phyloP scores from a whole-genome alignment of 1,284 basidiomycete genomes.

The Melampsora americana region DNA sequence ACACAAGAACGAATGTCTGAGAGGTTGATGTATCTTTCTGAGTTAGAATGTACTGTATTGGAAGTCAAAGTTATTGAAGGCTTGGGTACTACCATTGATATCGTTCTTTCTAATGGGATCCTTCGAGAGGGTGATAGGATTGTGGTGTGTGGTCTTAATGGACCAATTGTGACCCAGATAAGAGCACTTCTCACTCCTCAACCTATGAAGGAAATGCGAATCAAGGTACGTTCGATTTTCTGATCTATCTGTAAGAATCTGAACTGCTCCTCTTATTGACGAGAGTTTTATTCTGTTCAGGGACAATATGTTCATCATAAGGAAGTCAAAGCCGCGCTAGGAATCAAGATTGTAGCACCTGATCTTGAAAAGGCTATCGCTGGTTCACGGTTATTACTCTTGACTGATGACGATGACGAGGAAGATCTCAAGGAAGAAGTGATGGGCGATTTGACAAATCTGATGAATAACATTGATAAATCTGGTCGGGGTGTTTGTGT shows the following conservation, averaged over 20 bases:
- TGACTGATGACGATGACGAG: constrained; percentile 91
- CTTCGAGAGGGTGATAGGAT: constrained; percentile 90
- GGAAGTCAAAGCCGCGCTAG: constrained; percentile 94
- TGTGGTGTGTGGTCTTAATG: constrained; percentile 94
- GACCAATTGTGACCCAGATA: constrained; percentile 92
- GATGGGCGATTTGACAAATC: constrained; percentile 89
- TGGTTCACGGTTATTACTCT: constrained; percentile 87
- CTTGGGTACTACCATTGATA: constrained; percentile 95
- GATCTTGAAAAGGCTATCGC: constrained; percentile 99
- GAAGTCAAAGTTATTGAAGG: constrained; percentile 99
- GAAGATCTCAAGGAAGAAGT: constrained; percentile 91
- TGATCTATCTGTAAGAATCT: not conserved
- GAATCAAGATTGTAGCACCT: constrained; percentile 92
- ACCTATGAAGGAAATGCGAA: constrained; percentile 88
- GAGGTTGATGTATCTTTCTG: constrained; percentile 94
- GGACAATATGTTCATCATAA: constrained; percentile 97
- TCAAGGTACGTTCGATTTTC: constrained; percentile 66
- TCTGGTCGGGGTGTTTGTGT: constrained; percentile 94
- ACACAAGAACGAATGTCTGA: constrained; percentile 99
- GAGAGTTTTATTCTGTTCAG: constrained; percentile 56
- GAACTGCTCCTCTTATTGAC: not conserved
- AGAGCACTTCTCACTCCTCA: constrained; percentile 94
- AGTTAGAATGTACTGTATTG: constrained; percentile 97
- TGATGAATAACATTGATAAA: constrained; percentile 89
- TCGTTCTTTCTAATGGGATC: constrained; percentile 92